These are phyloP conservation scores for Rauvolfia tetraphylla DNA, from an alignment of 257 asterid genomes.

Conservation along the genomic window DNA sequence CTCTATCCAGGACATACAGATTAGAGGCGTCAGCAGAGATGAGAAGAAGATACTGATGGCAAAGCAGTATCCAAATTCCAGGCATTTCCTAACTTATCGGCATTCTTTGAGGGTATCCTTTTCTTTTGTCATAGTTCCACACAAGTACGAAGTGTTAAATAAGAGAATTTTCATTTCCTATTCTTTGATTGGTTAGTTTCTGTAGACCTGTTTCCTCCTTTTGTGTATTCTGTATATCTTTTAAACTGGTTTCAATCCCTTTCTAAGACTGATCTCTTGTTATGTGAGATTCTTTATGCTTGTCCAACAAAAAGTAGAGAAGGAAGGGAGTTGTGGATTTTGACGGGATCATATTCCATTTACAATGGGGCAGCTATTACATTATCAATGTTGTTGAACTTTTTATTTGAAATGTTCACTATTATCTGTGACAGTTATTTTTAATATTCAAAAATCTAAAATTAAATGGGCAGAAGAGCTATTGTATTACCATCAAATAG, in stretches of 20 bases:
- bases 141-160: background rate
- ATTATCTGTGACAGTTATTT: background rate
- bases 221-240: background rate
- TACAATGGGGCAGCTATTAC: background rate
- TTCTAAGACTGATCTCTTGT: background rate
- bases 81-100: constrained; percentile 63
- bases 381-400: too few species aligned
- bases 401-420: background rate
- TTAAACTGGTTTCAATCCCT: background rate
- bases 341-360: background rate
- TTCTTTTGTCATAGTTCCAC: background rate
- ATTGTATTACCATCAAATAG: background rate
- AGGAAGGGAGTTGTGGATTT: background rate
- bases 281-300: background rate
- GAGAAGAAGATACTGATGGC: constrained; percentile 68
- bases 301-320: background rate
- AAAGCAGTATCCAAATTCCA: constrained; percentile 42
- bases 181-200: background rate
- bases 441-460: too few species aligned
- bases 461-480: background rate
- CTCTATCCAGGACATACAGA: constrained; percentile 64
- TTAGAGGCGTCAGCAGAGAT: constrained; percentile 55
- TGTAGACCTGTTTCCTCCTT: background rate
- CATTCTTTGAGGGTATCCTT: constrained; percentile 69
- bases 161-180: background rate